Base-by-base conservation (phyloP, 495 filamentous ascomycete genomes). In the Letharia lupina region DNA sequence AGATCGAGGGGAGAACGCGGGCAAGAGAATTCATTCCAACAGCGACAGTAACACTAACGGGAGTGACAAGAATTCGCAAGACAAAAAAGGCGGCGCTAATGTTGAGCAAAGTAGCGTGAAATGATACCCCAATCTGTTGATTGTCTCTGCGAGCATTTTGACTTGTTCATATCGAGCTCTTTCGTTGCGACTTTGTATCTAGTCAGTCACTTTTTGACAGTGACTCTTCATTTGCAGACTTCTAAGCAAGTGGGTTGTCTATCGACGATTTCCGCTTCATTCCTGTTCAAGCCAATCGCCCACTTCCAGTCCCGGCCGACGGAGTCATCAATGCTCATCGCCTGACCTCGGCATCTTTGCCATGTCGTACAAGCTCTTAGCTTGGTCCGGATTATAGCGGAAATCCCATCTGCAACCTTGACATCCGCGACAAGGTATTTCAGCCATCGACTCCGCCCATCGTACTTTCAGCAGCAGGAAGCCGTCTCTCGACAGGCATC, bases 1-100 rank as follows among this genome's bases (percentile, higher is more conserved):
- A 41, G 37, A 48, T 41, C 63, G 60, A 62, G 40, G 37, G n/a
- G 60, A 62, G 35, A 40, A 47, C 20, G 41, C 60, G 11, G 12
- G 60, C 9, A 54, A 23, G 50, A 62, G 28, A 15, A 62, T 23
- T 48, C 39, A 62, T 47, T n/a, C 44, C 3, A 39, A 39, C 61
- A 37, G 61, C 23, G 48, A 48, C 42, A 48, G 37, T 57, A 33
- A n/a, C 5, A 41, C 23, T 4, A 35, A 15, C 28, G 41, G 42
- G 2, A 47, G 44, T 50, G 48, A 50, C 61, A 48, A 62, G 61
- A 62, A 42, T 3, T 50, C 50, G 61, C 9, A 20, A 37, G 23
- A 62, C 44, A 50, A 15, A 18, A 11, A 48, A 15, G 61, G 44
- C 15, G 23, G 37, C 13, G 60, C 31, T 47, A 40, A 33, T 4